Percentiles rank a stretch among this genome's conserved stretches.
Evolutionary conservation across 2,329 filamentous ascomycete species (phyloP).

Genomic region (Botrytis deweyae): DNA sequence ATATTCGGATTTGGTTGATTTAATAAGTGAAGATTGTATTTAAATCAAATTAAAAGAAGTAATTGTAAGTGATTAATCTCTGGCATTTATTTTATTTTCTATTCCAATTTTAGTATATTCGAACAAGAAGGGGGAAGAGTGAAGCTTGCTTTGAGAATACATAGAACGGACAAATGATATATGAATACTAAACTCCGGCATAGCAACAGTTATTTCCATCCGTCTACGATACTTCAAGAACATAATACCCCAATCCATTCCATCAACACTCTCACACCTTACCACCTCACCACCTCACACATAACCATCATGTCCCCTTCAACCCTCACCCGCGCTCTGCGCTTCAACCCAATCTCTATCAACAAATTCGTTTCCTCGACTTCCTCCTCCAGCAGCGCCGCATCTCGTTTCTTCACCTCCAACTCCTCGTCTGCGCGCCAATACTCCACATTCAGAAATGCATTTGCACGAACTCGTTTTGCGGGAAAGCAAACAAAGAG

Average conservation of each 20-base stretch:
- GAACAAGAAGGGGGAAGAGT: background rate
- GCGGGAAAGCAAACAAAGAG: conserved; percentile 50
- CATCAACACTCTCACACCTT: background rate
- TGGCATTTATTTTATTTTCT: background rate
- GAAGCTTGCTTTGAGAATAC: background rate
- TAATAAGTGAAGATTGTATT: background rate
- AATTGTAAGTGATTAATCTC: background rate
- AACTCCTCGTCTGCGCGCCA: conserved; percentile 44
- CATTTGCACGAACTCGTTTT: conserved; percentile 12
- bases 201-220: conserved; percentile 12
- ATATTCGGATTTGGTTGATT: background rate
- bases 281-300: background rate
- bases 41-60: background rate
- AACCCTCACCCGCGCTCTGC: conserved; percentile 11
- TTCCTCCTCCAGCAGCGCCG: conserved; percentile 41
- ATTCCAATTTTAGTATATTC: background rate
- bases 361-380: conserved; percentile 7
- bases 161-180: background rate
- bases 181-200: conserved; percentile 1
- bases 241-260: background rate
- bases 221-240: background rate
- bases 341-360: conserved; percentile 15
- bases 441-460: conserved; percentile 44
- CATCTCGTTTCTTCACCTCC: conserved; percentile 46
- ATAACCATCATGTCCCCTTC: background rate